Percentiles rank a stretch among this genome's conserved stretches.
phyloP scores from a whole-genome alignment of 2,329 filamentous ascomycete genomes.

The Penicillium sp. region DNA sequence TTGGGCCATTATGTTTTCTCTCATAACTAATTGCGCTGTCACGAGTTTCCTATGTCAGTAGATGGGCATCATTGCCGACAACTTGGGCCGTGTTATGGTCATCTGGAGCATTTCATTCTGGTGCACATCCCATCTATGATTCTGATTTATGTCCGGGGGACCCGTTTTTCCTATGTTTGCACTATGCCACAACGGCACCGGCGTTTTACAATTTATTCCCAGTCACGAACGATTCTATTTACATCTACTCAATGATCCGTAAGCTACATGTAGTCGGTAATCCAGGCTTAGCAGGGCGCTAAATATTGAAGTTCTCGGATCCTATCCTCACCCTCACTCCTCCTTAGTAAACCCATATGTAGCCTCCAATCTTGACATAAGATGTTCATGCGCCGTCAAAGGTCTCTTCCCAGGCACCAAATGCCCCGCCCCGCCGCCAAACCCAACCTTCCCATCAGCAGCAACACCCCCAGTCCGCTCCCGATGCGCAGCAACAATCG shows the following conservation, averaged over 20 bases:
- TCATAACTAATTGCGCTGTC: slow-evolving; percentile 24
- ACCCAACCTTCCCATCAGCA: slow-evolving; percentile 35
- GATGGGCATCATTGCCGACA: slow-evolving; percentile 25
- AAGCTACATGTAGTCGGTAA: neutral
- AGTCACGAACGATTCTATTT: slow-evolving; percentile 16
- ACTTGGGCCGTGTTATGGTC: slow-evolving; percentile 15
- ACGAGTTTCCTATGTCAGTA: slow-evolving; percentile 39
- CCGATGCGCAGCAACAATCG: slow-evolving; percentile 46
- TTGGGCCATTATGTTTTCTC: slow-evolving; percentile 9
- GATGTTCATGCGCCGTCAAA: slow-evolving; percentile 59
- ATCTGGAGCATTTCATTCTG: slow-evolving; percentile 23
- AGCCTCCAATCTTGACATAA: slow-evolving; percentile 56
- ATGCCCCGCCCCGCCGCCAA: slow-evolving; percentile 40
- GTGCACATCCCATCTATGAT: slow-evolving; percentile 19
- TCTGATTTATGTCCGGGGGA: slow-evolving; percentile 21
- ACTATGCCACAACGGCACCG: slow-evolving; percentile 24
- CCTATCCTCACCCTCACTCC: neutral
- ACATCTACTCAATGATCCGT: slow-evolving; percentile 4
- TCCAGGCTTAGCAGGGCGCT: neutral
- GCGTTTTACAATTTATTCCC: slow-evolving; percentile 24
- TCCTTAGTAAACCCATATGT: slow-evolving; percentile 52
- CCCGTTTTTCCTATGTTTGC: slow-evolving; percentile 21
- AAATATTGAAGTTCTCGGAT: neutral
- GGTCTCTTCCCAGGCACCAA: slow-evolving; percentile 35
- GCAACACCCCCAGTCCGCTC: slow-evolving; percentile 20